Conservation (phyloP, 2,329 filamentous ascomycete species). For the Nannizziopsis arthrosporioides region DNA sequence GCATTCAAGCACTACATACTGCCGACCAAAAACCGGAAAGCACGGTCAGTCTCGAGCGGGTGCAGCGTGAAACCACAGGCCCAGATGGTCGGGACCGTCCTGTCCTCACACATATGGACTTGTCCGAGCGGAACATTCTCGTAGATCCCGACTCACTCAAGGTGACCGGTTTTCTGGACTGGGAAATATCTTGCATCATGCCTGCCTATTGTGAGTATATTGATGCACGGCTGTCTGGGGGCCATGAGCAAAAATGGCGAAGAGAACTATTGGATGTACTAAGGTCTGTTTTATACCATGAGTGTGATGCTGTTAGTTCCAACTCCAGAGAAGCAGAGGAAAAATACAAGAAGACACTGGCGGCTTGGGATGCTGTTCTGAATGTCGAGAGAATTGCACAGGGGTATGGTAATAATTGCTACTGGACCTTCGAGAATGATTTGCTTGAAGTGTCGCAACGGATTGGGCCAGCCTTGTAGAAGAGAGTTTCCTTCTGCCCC, state of each 20-base stretch:
- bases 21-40: conserved; percentile 6
- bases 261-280: conserved; percentile 15
- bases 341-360: conserved; percentile 13
- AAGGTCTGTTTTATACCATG: conserved; percentile 15
- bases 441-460: conserved; percentile 8
- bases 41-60: conserved; percentile 12
- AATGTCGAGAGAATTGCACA: conserved; percentile 14
- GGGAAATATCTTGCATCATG: conserved; percentile 16
- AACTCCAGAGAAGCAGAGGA: conserved; percentile 9
- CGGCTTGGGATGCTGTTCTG: conserved; percentile 11
- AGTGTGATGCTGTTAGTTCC: conserved; percentile 11
- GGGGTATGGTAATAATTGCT: conserved; percentile 13
- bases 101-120: conserved; percentile 15
- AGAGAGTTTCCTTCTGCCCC: too few relatives aligned
- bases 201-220: conserved; percentile 17
- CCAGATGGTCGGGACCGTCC: conserved; percentile 11
- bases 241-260: conserved; percentile 15
- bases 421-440: conserved; percentile 14
- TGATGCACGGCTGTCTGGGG: conserved; percentile 14
- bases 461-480: background rate
- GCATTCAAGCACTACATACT: conserved; percentile 11
- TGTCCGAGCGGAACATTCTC: conserved; percentile 16
- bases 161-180: conserved; percentile 16
- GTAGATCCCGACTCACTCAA: conserved; percentile 14
- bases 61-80: conserved; percentile 14